These are phyloP conservation scores for Naganishia albida DNA, from an alignment of 1,284 basidiomycete species.

Conservation along the genomic window DNA sequence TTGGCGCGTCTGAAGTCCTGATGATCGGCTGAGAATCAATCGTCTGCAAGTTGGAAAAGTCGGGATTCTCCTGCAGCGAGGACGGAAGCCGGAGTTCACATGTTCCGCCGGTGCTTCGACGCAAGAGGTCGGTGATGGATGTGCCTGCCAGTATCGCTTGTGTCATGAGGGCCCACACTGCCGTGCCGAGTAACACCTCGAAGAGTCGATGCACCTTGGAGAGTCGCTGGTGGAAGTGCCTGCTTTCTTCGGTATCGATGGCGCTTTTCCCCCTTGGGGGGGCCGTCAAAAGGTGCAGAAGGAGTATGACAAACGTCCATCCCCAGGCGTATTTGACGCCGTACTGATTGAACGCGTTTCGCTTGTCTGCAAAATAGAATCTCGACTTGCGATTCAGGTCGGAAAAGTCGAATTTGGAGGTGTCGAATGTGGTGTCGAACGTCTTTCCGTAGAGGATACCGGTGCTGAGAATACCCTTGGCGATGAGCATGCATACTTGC, in stretches of 20 bases:
- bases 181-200: slow-evolving; percentile 16
- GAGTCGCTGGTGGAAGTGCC: slow-evolving; percentile 15
- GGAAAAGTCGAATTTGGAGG: slow-evolving; percentile 54
- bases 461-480: slow-evolving; percentile 36
- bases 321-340: slow-evolving; percentile 92
- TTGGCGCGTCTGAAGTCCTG: slow-evolving; percentile 12
- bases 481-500: not conserved
- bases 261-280: slow-evolving; percentile 1
- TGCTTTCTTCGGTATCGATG: slow-evolving; percentile 1
- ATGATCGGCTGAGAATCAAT: slow-evolving; percentile 31
- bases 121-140: slow-evolving; percentile 26
- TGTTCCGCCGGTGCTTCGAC: slow-evolving; percentile 24
- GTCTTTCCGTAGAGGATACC: slow-evolving; percentile 59
- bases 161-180: slow-evolving; percentile 30
- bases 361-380: slow-evolving; percentile 77
- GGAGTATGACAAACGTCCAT: slow-evolving; percentile 72
- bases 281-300: slow-evolving; percentile 52
- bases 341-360: slow-evolving; percentile 76
- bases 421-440: slow-evolving; percentile 66
- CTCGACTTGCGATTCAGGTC: slow-evolving; percentile 43
- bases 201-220: slow-evolving; percentile 24
- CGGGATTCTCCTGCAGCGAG: slow-evolving; percentile 11
- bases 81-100: slow-evolving; percentile 28
- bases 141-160: slow-evolving; percentile 23
- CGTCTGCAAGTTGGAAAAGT: slow-evolving; percentile 3